Conservation (phyloP, 805 yeast species). For the Wilhelminamyces savonicus region DNA sequence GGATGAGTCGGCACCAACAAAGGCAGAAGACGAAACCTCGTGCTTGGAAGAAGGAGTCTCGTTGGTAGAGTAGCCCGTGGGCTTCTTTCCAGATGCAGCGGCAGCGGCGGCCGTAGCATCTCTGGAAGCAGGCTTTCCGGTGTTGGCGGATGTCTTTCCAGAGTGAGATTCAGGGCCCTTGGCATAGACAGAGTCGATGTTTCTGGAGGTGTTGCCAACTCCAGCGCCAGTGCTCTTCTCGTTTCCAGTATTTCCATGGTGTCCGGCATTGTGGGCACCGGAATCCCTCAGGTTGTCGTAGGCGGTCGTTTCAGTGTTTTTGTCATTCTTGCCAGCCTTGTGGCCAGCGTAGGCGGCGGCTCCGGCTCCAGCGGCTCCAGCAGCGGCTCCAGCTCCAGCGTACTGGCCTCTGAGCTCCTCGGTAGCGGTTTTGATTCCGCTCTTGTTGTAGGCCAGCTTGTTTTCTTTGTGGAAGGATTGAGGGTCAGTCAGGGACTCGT, state of each 20-base stretch:
- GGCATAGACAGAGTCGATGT: too few relatives aligned
- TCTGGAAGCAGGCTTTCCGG: too few relatives aligned
- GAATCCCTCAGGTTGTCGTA: too few relatives aligned
- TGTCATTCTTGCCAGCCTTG: not conserved
- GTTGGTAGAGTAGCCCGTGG: conserved; percentile 1
- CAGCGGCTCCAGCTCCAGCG: conserved; percentile 4
- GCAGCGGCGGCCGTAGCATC: too few relatives aligned
- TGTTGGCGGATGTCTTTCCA: too few relatives aligned
- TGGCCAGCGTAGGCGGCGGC: conserved; percentile 5
- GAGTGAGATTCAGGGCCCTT: too few relatives aligned
- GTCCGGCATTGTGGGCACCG: too few relatives aligned
- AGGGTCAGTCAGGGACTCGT: not conserved
- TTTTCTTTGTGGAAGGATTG: conserved; percentile 7
- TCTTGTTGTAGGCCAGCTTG: conserved; percentile 25
- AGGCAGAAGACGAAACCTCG: too few relatives aligned
- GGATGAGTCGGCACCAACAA: too few relatives aligned
- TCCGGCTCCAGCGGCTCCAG: conserved; percentile 10
- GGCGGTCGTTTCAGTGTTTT: not conserved
- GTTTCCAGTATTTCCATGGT: too few relatives aligned
- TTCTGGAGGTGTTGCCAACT: too few relatives aligned
- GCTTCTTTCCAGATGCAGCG: not conserved
- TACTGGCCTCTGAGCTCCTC: conserved; percentile 1
- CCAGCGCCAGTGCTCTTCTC: too few relatives aligned
- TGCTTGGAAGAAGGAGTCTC: conserved; percentile 3
- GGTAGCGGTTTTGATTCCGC: conserved; percentile 13